Conservation (phyloP, 140 eudicot genomes). For the Anethum foeniculum region DNA sequence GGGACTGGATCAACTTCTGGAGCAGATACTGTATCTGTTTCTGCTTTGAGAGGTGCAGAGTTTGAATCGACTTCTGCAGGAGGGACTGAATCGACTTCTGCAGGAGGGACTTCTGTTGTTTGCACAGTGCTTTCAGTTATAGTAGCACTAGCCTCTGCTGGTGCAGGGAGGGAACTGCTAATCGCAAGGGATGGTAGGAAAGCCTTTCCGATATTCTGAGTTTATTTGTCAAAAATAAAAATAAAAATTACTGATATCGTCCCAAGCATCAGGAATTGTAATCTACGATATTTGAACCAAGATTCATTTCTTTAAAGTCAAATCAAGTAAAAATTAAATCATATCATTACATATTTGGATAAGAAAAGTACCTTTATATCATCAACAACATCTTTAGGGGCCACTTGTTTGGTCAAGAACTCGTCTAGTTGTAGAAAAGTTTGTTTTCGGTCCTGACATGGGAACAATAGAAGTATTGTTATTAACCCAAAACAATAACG, state of each 20-base stretch:
- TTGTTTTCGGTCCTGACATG: constrained; percentile 66
- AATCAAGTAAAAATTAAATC: not conserved
- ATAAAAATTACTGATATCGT: not conserved
- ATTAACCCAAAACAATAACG: not conserved
- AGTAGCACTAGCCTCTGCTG: constrained; percentile 35
- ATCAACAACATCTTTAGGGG: constrained; percentile 64
- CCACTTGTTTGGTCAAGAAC: constrained; percentile 47
- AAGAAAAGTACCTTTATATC: constrained; percentile 59
- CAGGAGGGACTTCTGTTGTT: constrained; percentile 37
- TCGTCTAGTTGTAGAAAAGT: constrained; percentile 67
- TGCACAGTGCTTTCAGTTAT: constrained; percentile 15
- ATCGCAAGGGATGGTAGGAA: constrained; percentile 50
- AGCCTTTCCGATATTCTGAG: constrained; percentile 81
- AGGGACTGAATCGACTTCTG: constrained; percentile 30
- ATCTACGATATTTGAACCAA: not conserved
- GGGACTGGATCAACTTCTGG: constrained; percentile 46
- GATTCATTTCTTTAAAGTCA: not conserved
- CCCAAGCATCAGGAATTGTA: not conserved
- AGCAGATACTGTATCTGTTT: constrained; percentile 27
- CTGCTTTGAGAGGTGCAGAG: constrained; percentile 38
- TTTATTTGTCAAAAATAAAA: not conserved
- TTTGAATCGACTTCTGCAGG: constrained; percentile 41
- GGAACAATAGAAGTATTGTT: not conserved
- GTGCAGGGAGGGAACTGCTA: constrained; percentile 56
- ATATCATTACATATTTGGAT: not conserved